Percentiles rank a stretch among this genome's conserved stretches.
These are phyloP conservation scores for Lasiosphaeria miniovina DNA, from an alignment of 495 filamentous ascomycete species.

Conservation along the genomic window DNA sequence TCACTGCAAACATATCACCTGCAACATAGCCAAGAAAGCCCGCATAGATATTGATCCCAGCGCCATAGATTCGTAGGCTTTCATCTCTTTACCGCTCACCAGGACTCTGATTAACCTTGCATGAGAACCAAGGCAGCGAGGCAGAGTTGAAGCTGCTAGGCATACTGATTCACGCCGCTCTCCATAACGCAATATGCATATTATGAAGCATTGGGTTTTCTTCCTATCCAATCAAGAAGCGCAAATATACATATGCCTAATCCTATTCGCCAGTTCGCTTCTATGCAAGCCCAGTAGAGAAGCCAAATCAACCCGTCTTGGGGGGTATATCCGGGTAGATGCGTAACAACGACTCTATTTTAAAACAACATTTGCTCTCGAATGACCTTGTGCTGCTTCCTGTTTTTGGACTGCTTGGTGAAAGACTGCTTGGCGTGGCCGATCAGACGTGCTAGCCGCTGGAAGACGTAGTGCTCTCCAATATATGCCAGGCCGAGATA, in stretches of 20 bases:
- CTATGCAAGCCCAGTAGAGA: background rate
- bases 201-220: too few relatives aligned
- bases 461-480: constrained; percentile 69
- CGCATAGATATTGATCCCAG: too few relatives aligned
- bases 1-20: too few relatives aligned
- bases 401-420: constrained; percentile 62
- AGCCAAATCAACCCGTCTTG: background rate
- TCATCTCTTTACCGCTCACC: too few relatives aligned
- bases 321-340: background rate
- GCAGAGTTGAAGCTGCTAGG: too few relatives aligned
- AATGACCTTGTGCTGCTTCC: constrained; percentile 85
- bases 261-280: background rate
- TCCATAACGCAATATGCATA: too few relatives aligned
- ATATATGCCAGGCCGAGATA: constrained; percentile 66
- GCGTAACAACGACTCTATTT: background rate
- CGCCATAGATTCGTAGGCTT: too few relatives aligned
- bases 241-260: background rate
- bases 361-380: constrained; percentile 63
- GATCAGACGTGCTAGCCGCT: constrained; percentile 63
- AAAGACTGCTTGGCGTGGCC: constrained; percentile 55
- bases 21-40: too few relatives aligned
- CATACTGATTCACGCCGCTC: too few relatives aligned
- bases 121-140: too few relatives aligned
- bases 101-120: too few relatives aligned
- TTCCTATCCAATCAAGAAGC: too few relatives aligned